Evolutionary conservation across 345 rosid genomes (phyloP).

Genomic region (Linum lewisii): DNA sequence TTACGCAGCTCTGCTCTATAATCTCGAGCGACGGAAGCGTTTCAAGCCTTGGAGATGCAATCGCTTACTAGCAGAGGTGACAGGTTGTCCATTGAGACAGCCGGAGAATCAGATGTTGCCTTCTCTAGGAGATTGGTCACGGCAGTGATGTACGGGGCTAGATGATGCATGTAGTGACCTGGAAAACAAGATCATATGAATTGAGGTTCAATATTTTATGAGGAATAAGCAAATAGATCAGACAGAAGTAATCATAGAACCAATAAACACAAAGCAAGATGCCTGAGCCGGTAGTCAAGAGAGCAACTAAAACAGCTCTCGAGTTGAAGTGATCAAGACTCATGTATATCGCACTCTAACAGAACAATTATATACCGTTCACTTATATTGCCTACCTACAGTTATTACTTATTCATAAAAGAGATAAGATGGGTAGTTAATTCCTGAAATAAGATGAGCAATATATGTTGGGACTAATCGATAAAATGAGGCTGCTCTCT

Average conservation of each 20-base stretch:
- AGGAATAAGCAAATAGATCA: neutral
- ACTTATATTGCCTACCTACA: too few relatives aligned
- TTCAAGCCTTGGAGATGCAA: slow-evolving; percentile 41
- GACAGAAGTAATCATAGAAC: neutral
- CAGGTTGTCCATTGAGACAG: slow-evolving; percentile 58
- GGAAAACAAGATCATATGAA: slow-evolving; percentile 11
- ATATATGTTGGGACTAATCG: too few relatives aligned
- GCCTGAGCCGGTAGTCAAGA: too few relatives aligned
- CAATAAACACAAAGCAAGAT: too few relatives aligned
- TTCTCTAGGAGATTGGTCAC: slow-evolving; percentile 57
- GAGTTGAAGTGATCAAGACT: too few relatives aligned
- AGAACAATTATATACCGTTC: too few relatives aligned
- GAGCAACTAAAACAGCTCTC: too few relatives aligned
- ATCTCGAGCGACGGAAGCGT: slow-evolving; percentile 51
- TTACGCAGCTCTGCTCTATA: slow-evolving; percentile 19
- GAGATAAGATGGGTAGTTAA: too few relatives aligned
- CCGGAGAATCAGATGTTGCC: slow-evolving; percentile 57
- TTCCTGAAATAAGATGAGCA: too few relatives aligned
- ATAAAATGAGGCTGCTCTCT: too few relatives aligned
- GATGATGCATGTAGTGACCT: slow-evolving; percentile 70
- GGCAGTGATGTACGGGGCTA: slow-evolving; percentile 63
- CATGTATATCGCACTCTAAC: too few relatives aligned
- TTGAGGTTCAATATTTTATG: neutral
- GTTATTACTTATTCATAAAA: too few relatives aligned
- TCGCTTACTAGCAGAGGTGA: slow-evolving; percentile 43